A percentile compares a stretch with the other conserved stretches of the same genome.
phyloP scores from a whole-genome alignment of 345 rosid species.

The Eutrema heterophyllum region DNA sequence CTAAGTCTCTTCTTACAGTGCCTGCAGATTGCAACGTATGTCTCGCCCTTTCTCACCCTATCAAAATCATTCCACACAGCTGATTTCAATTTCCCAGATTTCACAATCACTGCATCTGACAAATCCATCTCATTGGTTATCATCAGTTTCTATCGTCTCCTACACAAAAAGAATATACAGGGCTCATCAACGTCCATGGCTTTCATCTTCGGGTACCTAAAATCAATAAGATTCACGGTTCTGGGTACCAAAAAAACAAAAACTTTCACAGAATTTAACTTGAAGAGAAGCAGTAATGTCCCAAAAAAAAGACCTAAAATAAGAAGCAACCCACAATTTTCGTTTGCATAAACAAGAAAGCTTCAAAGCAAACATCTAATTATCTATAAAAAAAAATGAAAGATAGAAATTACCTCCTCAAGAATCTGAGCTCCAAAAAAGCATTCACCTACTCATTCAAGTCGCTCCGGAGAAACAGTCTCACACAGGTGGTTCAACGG shows the following conservation, averaged over 20 bases:
- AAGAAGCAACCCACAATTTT: not conserved
- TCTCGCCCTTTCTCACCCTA: slow-evolving; percentile 66
- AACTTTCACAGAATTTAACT: not conserved
- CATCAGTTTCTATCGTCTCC: slow-evolving; percentile 26
- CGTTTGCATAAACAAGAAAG: not conserved
- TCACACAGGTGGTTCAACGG: not conserved
- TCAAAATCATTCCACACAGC: slow-evolving; percentile 91
- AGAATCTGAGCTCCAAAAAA: not conserved
- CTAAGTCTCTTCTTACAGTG: slow-evolving; percentile 78
- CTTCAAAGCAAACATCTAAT: not conserved
- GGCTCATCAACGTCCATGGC: not conserved
- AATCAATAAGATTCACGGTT: not conserved
- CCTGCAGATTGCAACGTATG: slow-evolving; percentile 64
- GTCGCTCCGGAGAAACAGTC: not conserved
- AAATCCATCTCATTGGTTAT: slow-evolving; percentile 54
- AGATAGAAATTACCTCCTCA: not conserved
- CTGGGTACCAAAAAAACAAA: not conserved
- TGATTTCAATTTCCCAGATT: slow-evolving; percentile 71
- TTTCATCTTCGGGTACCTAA: not conserved
- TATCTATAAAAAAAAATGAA: not conserved
- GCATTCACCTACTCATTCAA: not conserved
- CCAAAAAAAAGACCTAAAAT: not conserved
- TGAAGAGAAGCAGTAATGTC: not conserved
- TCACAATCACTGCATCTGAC: slow-evolving; percentile 70
- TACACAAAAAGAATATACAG: not conserved